Evolutionary conservation across 2,329 filamentous ascomycete species (phyloP).

Genomic region (Exophiala sideris): DNA sequence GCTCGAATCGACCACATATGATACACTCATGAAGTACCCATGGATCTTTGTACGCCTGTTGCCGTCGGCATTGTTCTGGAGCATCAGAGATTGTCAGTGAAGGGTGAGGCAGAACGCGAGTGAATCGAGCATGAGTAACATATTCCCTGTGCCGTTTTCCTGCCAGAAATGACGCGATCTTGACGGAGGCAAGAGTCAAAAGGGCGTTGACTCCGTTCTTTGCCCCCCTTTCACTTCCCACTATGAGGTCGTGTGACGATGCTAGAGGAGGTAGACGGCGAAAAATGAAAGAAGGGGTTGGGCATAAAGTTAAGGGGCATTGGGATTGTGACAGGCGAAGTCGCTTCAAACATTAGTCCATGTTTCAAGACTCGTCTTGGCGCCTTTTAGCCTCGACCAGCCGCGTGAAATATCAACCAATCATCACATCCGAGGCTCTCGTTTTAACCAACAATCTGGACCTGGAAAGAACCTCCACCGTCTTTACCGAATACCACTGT

Average conservation of each 20-base stretch:
- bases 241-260: slow-evolving; percentile 7
- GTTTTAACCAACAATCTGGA: background rate
- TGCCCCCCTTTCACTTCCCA: slow-evolving; percentile 5
- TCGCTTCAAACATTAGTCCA: slow-evolving; percentile 25
- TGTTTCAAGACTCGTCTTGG: slow-evolving; percentile 25
- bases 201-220: background rate
- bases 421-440: slow-evolving; percentile 1
- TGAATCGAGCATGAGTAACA: background rate
- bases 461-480: too few species aligned
- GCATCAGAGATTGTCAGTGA: background rate
- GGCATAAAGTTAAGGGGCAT: slow-evolving; percentile 2
- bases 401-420: background rate
- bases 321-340: slow-evolving; percentile 4
- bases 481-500: too few species aligned
- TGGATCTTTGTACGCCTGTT: slow-evolving; percentile 1
- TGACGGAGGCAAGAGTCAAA: background rate
- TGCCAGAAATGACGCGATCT: slow-evolving; percentile 2
- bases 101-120: slow-evolving; percentile 2
- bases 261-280: background rate
- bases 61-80: background rate
- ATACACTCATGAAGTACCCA: background rate
- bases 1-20: background rate
- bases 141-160: background rate
- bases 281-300: slow-evolving; percentile 1
- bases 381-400: slow-evolving; percentile 3